phyloP scores from a whole-genome alignment of 345 rosid genomes.

The Physaria fendleri region DNA sequence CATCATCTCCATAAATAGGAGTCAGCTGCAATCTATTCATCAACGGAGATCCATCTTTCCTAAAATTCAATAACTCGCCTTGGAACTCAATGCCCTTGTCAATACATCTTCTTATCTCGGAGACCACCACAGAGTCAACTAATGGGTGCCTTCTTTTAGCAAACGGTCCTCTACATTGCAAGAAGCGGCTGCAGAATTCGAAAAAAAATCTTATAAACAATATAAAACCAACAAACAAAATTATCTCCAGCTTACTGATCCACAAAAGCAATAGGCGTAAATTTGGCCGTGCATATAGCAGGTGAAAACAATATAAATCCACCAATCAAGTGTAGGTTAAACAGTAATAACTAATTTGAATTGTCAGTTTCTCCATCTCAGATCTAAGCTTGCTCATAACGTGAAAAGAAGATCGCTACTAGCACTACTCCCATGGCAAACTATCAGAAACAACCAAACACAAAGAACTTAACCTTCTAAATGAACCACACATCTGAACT shows the following conservation, averaged over 20 bases:
- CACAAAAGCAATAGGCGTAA: background rate
- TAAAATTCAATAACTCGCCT: conserved; percentile 78
- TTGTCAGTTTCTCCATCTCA: background rate
- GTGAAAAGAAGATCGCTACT: background rate
- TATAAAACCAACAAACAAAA: conserved; percentile 19
- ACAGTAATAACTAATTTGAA: background rate
- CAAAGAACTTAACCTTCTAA: background rate
- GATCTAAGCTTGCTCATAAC: background rate
- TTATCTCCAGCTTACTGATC: background rate
- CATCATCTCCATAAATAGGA: conserved; percentile 84
- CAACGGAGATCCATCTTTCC: conserved; percentile 77
- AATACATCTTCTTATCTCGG: conserved; percentile 79
- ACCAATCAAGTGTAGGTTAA: background rate
- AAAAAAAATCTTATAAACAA: background rate
- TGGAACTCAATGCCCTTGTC: conserved; percentile 80
- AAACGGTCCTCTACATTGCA: conserved; percentile 91
- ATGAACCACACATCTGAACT: too few relatives aligned
- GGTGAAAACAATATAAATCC: background rate
- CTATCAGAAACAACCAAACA: background rate
- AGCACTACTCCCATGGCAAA: background rate
- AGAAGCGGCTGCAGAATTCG: conserved; percentile 60
- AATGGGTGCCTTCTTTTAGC: conserved; percentile 85
- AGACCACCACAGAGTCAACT: conserved; percentile 64
- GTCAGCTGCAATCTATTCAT: conserved; percentile 73
- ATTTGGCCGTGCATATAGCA: background rate